Evolutionary conservation across 371 early-diverging fungal genomes (phyloP).

Genomic region (Mortierella sp.): DNA sequence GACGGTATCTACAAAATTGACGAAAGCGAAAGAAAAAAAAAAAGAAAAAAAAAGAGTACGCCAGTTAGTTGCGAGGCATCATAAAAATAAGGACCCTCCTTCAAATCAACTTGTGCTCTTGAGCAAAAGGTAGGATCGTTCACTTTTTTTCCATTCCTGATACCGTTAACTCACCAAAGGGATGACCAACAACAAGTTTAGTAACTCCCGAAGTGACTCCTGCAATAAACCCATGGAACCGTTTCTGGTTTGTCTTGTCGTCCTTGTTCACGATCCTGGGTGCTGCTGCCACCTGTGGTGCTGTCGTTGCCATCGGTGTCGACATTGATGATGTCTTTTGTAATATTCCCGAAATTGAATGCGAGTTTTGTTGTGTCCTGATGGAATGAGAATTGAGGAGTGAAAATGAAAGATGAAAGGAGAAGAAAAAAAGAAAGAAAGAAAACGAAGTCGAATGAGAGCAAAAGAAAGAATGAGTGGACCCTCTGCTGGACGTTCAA

Average conservation of each 20-base stretch:
- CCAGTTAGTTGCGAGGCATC: background rate
- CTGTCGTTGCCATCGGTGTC: constrained; percentile 4
- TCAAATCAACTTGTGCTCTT: no score
- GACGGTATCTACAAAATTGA: constrained; percentile 71
- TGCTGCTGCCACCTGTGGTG: background rate
- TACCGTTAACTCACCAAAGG: constrained; percentile 70
- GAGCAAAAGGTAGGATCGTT: no score
- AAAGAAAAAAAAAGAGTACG: background rate
- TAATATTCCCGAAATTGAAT: background rate
- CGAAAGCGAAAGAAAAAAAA: no score
- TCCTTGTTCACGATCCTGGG: background rate
- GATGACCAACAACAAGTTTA: constrained; percentile 86
- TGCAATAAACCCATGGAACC: constrained; percentile 81
- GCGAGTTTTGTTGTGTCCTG: background rate
- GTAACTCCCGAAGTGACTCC: constrained; percentile 88
- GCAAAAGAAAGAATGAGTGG: background rate
- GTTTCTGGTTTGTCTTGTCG: constrained; percentile 63
- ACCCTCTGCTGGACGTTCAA: background rate
- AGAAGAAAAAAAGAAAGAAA: background rate
- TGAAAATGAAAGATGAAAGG: background rate
- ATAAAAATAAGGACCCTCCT: no score
- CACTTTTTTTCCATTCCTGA: no score
- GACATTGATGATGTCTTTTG: constrained; percentile 21
- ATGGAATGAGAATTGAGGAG: background rate
- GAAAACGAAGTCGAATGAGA: constrained; percentile 3